Evolutionary conservation across 192 early-diverging fungal genomes (phyloP).

Genomic region (Podila epicladia): DNA sequence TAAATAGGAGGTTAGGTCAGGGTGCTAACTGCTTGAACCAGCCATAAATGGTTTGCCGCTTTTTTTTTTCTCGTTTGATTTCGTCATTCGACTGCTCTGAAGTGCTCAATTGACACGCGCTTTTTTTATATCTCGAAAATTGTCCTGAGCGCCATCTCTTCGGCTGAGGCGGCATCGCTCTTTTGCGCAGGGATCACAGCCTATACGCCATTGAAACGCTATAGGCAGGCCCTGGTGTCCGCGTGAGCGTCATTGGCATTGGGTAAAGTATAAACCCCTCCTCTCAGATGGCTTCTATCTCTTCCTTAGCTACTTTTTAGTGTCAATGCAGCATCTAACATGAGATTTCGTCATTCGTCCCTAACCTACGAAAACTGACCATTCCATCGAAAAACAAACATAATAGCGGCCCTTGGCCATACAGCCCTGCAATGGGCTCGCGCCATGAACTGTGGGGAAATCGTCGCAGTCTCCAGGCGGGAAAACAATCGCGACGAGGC

Average conservation of each 20-base stretch:
- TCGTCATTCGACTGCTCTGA: no score
- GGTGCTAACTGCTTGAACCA: background rate
- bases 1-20: no score
- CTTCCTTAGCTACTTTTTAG: background rate
- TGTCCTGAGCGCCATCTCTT: constrained; percentile 8
- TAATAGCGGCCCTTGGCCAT: constrained; percentile 65
- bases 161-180: constrained; percentile 69
- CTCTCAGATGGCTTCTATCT: background rate
- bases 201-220: constrained; percentile 62
- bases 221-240: constrained; percentile 48
- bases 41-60: background rate
- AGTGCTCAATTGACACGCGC: no score
- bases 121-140: background rate
- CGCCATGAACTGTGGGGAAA: constrained; percentile 54
- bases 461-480: constrained; percentile 61
- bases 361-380: no score
- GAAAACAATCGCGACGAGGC: constrained; percentile 64
- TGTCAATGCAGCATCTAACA: background rate
- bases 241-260: constrained; percentile 70
- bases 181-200: constrained; percentile 89
- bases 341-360: no score
- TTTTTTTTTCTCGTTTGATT: background rate
- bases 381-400: no score
- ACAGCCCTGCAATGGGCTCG: constrained; percentile 70
- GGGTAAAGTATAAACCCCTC: constrained; percentile 31